These are phyloP conservation scores for Tremella mesenterica DNA, from an alignment of 768 basidiomycete species.

Conservation along the genomic window DNA sequence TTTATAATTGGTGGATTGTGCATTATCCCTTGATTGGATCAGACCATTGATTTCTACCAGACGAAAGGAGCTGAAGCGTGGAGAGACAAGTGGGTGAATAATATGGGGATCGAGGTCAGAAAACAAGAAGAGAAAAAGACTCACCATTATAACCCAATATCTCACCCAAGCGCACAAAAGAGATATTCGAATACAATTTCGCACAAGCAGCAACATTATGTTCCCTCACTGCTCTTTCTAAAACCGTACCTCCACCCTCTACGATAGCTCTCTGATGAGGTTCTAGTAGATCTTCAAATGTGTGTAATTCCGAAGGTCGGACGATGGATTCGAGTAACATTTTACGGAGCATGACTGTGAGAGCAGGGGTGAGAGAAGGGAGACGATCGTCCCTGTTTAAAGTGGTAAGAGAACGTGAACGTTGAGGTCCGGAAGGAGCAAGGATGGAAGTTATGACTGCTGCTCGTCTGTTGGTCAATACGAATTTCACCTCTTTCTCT, in stretches of 20 bases:
- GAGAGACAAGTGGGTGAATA: too few relatives aligned
- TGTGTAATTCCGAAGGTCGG: slow-evolving; percentile 75
- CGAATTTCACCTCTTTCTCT: not conserved
- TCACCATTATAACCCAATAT: slow-evolving; percentile 68
- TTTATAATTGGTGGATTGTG: too few relatives aligned
- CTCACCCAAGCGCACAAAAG: slow-evolving; percentile 84
- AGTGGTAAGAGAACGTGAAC: slow-evolving; percentile 83
- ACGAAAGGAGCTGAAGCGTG: too few relatives aligned
- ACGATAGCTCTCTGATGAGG: slow-evolving; percentile 89
- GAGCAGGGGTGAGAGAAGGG: slow-evolving; percentile 22
- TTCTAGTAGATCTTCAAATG: slow-evolving; percentile 77
- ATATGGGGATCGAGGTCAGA: too few relatives aligned
- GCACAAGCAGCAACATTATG: slow-evolving; percentile 95
- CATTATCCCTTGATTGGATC: too few relatives aligned
- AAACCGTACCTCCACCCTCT: slow-evolving; percentile 83
- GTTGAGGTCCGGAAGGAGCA: slow-evolving; percentile 91
- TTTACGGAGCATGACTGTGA: slow-evolving; percentile 66
- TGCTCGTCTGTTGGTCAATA: slow-evolving; percentile 46
- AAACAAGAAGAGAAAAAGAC: too few relatives aligned
- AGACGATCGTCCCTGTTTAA: slow-evolving; percentile 91
- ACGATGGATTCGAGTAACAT: slow-evolving; percentile 99
- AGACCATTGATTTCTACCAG: too few relatives aligned
- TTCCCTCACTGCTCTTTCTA: slow-evolving; percentile 97
- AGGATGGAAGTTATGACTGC: slow-evolving; percentile 94
- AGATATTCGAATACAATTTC: slow-evolving; percentile 91